These are phyloP conservation scores for Ogataea pilisensis DNA, from an alignment of 805 yeast species.

Conservation along the genomic window DNA sequence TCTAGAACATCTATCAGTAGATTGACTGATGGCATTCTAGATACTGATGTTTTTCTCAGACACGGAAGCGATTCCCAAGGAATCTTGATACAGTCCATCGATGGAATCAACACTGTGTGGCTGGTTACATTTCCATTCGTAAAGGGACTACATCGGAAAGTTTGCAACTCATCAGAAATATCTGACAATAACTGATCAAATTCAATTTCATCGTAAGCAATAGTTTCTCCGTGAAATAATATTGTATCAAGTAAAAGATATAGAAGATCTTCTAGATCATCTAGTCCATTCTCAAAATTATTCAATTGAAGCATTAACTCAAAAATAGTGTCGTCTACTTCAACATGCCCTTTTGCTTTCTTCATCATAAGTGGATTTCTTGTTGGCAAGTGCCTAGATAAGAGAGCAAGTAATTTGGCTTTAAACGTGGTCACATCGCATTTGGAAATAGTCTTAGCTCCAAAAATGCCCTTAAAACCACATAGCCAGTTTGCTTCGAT, in stretches of 20 bases:
- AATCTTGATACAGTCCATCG: slow-evolving; percentile 57
- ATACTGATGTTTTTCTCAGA: slow-evolving; percentile 50
- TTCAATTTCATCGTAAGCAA: slow-evolving; percentile 64
- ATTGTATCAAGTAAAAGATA: slow-evolving; percentile 58
- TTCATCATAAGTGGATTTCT: slow-evolving; percentile 6
- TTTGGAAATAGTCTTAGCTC: slow-evolving; percentile 27
- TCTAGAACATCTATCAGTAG: slow-evolving; percentile 38
- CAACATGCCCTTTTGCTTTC: slow-evolving; percentile 15
- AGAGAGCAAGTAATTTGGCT: slow-evolving; percentile 33
- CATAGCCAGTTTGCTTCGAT: slow-evolving; percentile 73
- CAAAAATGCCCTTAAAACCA: slow-evolving; percentile 66
- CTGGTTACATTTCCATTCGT: slow-evolving; percentile 12
- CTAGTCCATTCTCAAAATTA: slow-evolving; percentile 28
- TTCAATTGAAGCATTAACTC: slow-evolving; percentile 50
- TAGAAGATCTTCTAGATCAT: slow-evolving; percentile 56
- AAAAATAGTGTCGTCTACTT: slow-evolving; percentile 42
- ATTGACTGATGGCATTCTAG: slow-evolving; percentile 70
- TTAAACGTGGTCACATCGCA: slow-evolving; percentile 32
- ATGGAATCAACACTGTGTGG: slow-evolving; percentile 70
- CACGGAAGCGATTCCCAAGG: slow-evolving; percentile 89
- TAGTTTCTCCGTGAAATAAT: slow-evolving; percentile 57
- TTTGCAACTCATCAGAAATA: slow-evolving; percentile 42
- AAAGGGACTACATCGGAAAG: slow-evolving; percentile 18
- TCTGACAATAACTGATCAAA: slow-evolving; percentile 51
- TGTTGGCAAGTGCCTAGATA: slow-evolving; percentile 42